Base-by-base conservation (phyloP, 1,284 basidiomycete species). In the Cystobasidium slooffiae region DNA sequence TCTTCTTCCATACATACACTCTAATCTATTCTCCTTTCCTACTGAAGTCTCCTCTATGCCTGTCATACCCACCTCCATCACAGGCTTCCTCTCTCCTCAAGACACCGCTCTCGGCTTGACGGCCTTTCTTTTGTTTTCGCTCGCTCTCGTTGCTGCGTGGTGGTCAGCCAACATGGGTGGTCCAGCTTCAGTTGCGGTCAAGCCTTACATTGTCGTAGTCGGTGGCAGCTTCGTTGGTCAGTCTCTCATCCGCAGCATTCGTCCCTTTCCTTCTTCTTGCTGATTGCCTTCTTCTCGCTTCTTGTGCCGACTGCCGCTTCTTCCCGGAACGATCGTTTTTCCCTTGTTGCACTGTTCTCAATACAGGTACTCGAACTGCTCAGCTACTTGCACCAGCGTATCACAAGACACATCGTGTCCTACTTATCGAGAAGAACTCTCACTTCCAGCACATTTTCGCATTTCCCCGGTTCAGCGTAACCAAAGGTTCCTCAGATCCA, bases 361-460 rank as follows among this genome's bases (percentile, higher is more conserved):
- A 14, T 6, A 5, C 49, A 73, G 70, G 70, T 52, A 53, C 43
- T 5, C 62, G 62, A 37, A 73, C 63, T 14, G 70, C 70, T 14
- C 70, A 73, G 47, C 8, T 53, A 47, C 70, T 73, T 6, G 70
- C 70, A 24, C 49, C 39, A 7, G 61, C 70, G 16, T 66, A 66
- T 20, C 63, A 73, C 70, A 62, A 66, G 18, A 53, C 51, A 12
- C 62, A 64, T 52, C 52, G 77, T 56, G 76, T 81, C 7, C 52
- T 80, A 8, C 75, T 81, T 7, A 70, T 81, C 52, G 81, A 80
- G 41, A 74, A 79, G 46, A 75, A 82, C 75, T 64, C 74, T 43
- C 78, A 81, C 63, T 81, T 82, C 59, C 76, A 78, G 47, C 79
- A 80, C 58, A 76, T 81, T 44, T 80, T 80, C 53, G 79, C 78